Base-by-base conservation (phyloP, 768 basidiomycete genomes). In the Suillus variegatus region DNA sequence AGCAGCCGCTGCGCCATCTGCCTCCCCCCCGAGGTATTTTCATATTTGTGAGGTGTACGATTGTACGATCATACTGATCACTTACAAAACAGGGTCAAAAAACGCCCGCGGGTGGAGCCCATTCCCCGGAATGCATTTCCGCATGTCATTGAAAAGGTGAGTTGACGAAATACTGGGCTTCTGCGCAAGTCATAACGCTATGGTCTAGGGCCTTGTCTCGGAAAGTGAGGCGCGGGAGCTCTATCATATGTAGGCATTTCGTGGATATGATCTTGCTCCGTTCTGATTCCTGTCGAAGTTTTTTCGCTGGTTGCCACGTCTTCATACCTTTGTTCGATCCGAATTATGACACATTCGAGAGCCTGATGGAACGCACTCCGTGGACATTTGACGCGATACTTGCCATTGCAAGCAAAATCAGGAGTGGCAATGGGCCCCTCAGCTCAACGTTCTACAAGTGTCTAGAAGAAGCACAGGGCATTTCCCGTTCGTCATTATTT, bases 321-420 rank as follows among this genome's bases (percentile, higher is more conserved):
- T 98, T 97, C 83, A 94, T 97, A 69, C 95, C 96, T 56, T 84
- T 97, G 67, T 97, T 96, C 82, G 95, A 97, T 79, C 92, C 93
- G 40, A 80, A 82, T 65, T 97, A 95, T 79, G 96, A 98, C 82
- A 94, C 93, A 18, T 96, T 93, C 80, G 95, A 97, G 75, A 88
- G 89, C 69, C 83, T 96, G 71, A 91, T 90, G 82, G 94, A 94
- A 76, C 89, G 96, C 70, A 93, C 92, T 6, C 96, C 96, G 6
- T 98, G 95, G 91, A 95, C 94, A 62, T 95, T 95, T 76, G 93
- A 97, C 77, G 91, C 94, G 66, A 90, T 98, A 72, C 84, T 98
- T 60, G 94, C 95, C 54, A 89, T 97, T 58, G 95, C 95, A 58
- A 88, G 91, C 63, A 96, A 95, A 79, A 94, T 98, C 72, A 86